phyloP scores from a whole-genome alignment of 257 asterid species.

The Scutellaria galericulata region DNA sequence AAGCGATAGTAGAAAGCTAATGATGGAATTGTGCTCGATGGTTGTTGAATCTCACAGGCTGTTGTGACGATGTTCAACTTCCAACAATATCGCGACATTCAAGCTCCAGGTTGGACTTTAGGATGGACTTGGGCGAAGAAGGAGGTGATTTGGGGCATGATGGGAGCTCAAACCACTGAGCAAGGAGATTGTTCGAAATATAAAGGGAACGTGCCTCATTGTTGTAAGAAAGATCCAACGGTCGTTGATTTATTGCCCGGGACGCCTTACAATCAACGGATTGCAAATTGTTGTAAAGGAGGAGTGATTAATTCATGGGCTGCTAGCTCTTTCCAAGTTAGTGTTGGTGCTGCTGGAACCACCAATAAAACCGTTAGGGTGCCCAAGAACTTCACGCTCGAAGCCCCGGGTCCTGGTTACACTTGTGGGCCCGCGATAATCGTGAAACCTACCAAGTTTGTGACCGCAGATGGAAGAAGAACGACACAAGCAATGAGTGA shows the following conservation, averaged over 20 bases:
- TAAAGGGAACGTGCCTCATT: constrained; percentile 73
- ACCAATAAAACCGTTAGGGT: constrained; percentile 76
- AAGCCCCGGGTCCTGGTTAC: constrained; percentile 86
- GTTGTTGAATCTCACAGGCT: constrained; percentile 44
- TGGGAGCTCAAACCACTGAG: constrained; percentile 62
- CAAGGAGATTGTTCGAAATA: constrained; percentile 69
- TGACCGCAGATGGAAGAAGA: constrained; percentile 69
- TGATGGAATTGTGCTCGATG: background rate
- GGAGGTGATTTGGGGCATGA: constrained; percentile 69
- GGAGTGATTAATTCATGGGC: constrained; percentile 84
- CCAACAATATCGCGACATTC: constrained; percentile 67
- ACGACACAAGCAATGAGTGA: constrained; percentile 89
- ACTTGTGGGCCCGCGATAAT: constrained; percentile 83
- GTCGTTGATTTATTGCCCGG: constrained; percentile 80
- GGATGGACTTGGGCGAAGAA: constrained; percentile 79
- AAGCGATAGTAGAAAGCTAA: background rate
- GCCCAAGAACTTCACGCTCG: constrained; percentile 78
- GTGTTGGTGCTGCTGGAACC: constrained; percentile 80
- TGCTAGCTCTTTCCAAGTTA: constrained; percentile 73
- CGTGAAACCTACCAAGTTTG: constrained; percentile 68
- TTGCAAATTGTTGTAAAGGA: constrained; percentile 89
- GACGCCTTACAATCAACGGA: constrained; percentile 83
- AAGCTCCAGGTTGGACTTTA: constrained; percentile 71
- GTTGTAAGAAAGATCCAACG: constrained; percentile 78
- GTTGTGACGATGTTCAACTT: constrained; percentile 64